Evolutionary conservation across 1,284 basidiomycete genomes (phyloP), one percentile per base, ranked within the genome.

Genomic region (Cystobasidium slooffiae): DNA sequence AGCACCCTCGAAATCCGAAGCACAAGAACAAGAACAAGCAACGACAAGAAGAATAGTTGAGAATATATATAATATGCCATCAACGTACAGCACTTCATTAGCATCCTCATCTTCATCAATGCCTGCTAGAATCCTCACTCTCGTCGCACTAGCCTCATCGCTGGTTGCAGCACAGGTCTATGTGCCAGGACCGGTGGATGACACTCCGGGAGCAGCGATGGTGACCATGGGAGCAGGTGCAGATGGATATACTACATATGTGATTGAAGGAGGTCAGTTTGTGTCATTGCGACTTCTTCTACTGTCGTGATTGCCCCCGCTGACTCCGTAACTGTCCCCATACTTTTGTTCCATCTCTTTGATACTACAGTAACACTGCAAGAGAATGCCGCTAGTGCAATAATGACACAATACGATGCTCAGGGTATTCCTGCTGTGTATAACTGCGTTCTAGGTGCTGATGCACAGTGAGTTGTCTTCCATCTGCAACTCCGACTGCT

Each of bases 241-340:
- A 24, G 68, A 69, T 52, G 68, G 68, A 43, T 61, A 58, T 16
- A 69, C 68, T 22, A 69, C 52, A 22, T 69, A 69, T 41, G 24
- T 61, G 39, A 61, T 69, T 58, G 56, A 52, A 14, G 68, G 68
- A 31, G 68, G 68, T 51, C 20, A 39, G 67, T 24, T 3, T 18
- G 10, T 47, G 14, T 18, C 12, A 14, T 39, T 22, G 4, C 31
- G 14, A 10, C 43, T 6, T 14, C 22, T 14, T 14, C 37, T 44
- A 3, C 24, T 62, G 20, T 58, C 55, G 6, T 22, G 3, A 20
- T 6, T 12, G 12, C 20, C 16, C 55, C 22, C 22, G 55, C 55
- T 58, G 55, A 58, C 61, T 44, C n/a, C 7, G 39, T 9, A n/a
- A 63, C 44, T 18, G 22, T 18, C 37, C 61, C 44, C 18, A 24